Base-by-base conservation (phyloP, 192 early-diverging fungal species). In the Rhizoclosmatium sp. region DNA sequence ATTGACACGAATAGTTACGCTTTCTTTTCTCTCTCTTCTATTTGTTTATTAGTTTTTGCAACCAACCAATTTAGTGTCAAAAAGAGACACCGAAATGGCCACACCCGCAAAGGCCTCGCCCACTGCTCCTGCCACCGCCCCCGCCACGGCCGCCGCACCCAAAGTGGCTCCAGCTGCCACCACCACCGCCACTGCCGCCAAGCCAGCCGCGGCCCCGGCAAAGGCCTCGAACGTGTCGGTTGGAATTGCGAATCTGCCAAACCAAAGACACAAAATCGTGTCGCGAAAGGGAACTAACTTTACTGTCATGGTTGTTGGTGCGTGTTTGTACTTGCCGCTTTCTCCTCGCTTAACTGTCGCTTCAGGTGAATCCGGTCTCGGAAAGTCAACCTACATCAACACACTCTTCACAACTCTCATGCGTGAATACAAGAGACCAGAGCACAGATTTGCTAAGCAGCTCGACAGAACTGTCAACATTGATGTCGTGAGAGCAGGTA, bases 321-420 rank as follows among this genome's bases (percentile, higher is more conserved):
- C 42, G 72, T 69, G 40, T 40, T 41, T 21, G 41, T 10, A 21
- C 68, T 47, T 16, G 12, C 16, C n/a, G n/a, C 21, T 44, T 10
- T 16, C 71, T 41, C 12, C 19, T n/a, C 47, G 4, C 41, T 69
- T 12, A 61, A 21, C 5, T 4, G n/a, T 31, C 12, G 5, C 41
- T 0, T n/a, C 14, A 95, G 94, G 97, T 75, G 96, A 97, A 87
- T 98, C 97, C 73, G 98, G 98, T 79, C 89, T 95, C 44, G 98
- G 98, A 54, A 99, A 99, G 86, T 96, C 98, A 14, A 99, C 98
- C 21, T 99, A 96, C 85, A 93, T 98, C 91, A 99, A 99, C 91
- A 99, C 98, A 21, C 91, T 99, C 69, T 96, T 99, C 82, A 94
- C 96, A 44, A 97, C 97, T 41, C 87, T 95, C 59, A 92, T 99